These are phyloP conservation scores for Coelastrella sp. DNA, from an alignment of 139 green algal genomes.

Conservation along the genomic window DNA sequence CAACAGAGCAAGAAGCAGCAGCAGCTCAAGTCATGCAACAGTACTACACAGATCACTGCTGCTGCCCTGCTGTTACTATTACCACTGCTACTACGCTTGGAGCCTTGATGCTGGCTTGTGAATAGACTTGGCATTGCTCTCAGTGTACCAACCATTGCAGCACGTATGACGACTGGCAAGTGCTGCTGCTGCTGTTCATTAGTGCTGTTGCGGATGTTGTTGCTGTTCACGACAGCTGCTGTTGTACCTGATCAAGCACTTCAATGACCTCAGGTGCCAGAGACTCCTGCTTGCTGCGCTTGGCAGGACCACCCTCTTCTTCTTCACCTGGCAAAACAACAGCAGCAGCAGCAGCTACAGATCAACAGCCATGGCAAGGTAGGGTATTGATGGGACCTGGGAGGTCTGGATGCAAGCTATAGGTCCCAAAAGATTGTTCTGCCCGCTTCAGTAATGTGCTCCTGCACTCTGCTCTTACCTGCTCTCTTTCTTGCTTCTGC, in stretches of 20 bases:
- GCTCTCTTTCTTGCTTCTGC: constrained; percentile 37
- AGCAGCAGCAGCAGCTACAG: not conserved
- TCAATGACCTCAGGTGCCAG: constrained; percentile 7
- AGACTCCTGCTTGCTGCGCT: constrained; percentile 34
- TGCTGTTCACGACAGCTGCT: too few species aligned
- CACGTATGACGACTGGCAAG: too few species aligned
- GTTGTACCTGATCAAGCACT: constrained; percentile 4
- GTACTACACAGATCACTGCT: too few species aligned
- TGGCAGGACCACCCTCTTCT: constrained; percentile 10
- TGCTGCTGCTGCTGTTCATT: constrained; percentile 1
- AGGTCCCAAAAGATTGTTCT: too few species aligned
- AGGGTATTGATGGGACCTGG: too few species aligned
- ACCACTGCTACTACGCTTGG: too few species aligned
- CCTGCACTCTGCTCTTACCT: not conserved
- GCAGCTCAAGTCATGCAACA: not conserved
- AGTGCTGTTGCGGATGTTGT: too few species aligned
- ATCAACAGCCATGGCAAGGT: not conserved
- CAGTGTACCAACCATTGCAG: too few species aligned
- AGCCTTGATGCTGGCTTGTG: too few species aligned
- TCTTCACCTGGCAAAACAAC: not conserved
- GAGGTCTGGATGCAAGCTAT: too few species aligned
- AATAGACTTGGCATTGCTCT: too few species aligned
- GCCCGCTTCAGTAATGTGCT: too few species aligned
- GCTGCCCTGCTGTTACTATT: not conserved
- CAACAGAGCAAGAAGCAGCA: not conserved